Base-by-base conservation (phyloP, 2,329 filamentous ascomycete species). In the Neofusicoccum cordaticola region DNA sequence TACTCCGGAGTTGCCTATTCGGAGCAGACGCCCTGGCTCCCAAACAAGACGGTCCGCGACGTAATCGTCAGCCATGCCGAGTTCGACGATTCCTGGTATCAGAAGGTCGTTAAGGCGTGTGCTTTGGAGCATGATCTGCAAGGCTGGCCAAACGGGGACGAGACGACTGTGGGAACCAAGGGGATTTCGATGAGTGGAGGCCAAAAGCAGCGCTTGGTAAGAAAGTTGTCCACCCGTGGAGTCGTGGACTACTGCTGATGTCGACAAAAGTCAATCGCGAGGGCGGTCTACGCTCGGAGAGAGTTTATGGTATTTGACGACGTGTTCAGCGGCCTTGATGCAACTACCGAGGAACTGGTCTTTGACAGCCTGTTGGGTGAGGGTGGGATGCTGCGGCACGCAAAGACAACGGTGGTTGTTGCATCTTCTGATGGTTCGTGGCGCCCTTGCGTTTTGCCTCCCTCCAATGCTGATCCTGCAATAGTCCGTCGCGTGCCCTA, bases 181-280 rank as follows among this genome's bases (percentile, higher is more conserved):
- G 83, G 83, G 37, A 77, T 83, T 63, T 77, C 80, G 22, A 75
- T 85, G 42, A 84, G 82, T 70, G 82, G 82, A 41, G 83, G 83
- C 4, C 83, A 85, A 66, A 83, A 79, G 66, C 82, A 84, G 66
- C 78, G 83, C 53, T 79, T 84, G 48, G 48, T 13, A 53, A 12
- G 50, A n/a, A 31, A 17, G 53, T 65, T 69, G 71, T 48, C 70
- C 62, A n/a, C 8, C 35, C 31, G 9, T 57, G 4, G 42, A 60
- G 19, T 22, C 22, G 4, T 13, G 22, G 11, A 5, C 56, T 41
- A 39, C 37, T 5, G 27, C 34, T 35, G 42, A 22, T 22, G 50
- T 50, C 77, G 15, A 17, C 35, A 15, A 51, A 51, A 51, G 75
- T 79, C 82, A 22, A 76, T 85, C 17, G 83, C 83, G 22, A 75